phyloP scores from a whole-genome alignment of 352 stramenopile species.

The Globisporangium viniferum region DNA sequence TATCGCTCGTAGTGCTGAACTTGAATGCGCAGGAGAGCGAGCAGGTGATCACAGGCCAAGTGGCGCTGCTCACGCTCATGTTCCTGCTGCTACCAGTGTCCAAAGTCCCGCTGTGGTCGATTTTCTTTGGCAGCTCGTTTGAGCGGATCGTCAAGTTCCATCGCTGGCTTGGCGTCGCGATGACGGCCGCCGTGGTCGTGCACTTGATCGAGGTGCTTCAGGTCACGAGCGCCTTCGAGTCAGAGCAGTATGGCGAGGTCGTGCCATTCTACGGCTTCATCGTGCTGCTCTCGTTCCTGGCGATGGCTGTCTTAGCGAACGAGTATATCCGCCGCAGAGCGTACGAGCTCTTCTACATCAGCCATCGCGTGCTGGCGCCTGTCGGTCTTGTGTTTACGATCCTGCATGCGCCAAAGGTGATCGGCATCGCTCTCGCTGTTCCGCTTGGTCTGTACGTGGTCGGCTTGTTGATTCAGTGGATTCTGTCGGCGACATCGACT shows the following conservation, averaged over 20 bases:
- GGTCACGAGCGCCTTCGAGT: conserved; percentile 35
- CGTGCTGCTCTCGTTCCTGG: conserved; percentile 54
- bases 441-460: conserved; percentile 63
- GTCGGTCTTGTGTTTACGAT: conserved; percentile 77
- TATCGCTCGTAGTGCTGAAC: conserved; percentile 31
- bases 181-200: conserved; percentile 52
- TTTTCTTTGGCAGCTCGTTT: conserved; percentile 73
- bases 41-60: conserved; percentile 50
- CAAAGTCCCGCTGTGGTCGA: conserved; percentile 55
- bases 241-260: conserved; percentile 51
- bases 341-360: conserved; percentile 79
- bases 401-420: conserved; percentile 55
- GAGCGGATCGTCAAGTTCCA: conserved; percentile 86
- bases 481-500: conserved; percentile 36
- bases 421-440: conserved; percentile 52
- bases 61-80: conserved; percentile 69
- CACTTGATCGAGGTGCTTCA: conserved; percentile 53
- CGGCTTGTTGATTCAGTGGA: conserved; percentile 53
- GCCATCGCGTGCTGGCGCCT: conserved; percentile 66
- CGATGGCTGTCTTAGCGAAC: conserved; percentile 49
- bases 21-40: conserved; percentile 30
- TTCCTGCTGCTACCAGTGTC: conserved; percentile 75
- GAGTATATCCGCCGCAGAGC: conserved; percentile 64
- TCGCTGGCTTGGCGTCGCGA: conserved; percentile 66
- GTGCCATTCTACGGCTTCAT: conserved; percentile 61